Percentiles rank a stretch among this genome's conserved stretches.
Evolutionary conservation across 129 eudicot species (phyloP).

Genomic region (Artemisia annua): DNA sequence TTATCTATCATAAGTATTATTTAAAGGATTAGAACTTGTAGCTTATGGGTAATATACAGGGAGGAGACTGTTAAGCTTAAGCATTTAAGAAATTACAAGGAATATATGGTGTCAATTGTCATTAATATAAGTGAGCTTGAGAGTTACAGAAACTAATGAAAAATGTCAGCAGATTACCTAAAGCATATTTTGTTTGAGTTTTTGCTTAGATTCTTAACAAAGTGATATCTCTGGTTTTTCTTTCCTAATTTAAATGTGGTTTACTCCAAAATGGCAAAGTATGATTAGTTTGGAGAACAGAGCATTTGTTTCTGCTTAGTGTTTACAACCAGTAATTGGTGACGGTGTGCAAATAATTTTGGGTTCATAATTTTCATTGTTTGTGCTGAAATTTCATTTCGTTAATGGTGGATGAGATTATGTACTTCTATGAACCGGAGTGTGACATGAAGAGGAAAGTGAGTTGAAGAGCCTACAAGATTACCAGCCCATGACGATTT

Average conservation of each 20-base stretch:
- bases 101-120: not conserved
- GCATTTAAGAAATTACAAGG: conserved; percentile 8
- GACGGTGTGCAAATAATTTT: too few species aligned
- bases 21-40: conserved; percentile 13
- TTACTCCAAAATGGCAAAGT: not conserved
- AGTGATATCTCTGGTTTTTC: not conserved
- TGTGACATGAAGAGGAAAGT: too few species aligned
- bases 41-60: not conserved
- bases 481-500: too few species aligned
- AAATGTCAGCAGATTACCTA: not conserved
- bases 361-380: too few species aligned
- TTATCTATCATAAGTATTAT: not conserved
- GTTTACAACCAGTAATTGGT: too few species aligned
- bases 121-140: not conserved
- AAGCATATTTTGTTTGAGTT: conserved; percentile 9
- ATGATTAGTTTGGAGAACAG: conserved; percentile 3
- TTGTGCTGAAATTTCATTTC: too few species aligned
- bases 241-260: not conserved
- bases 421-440: too few species aligned
- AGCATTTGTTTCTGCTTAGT: not conserved
- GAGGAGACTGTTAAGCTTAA: conserved; percentile 9
- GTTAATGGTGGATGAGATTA: too few species aligned
- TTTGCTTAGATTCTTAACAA: not conserved
- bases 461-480: too few species aligned
- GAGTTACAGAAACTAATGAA: not conserved